These are phyloP conservation scores for Lichtheimia ramosa DNA, from an alignment of 371 early-diverging fungal species.

Conservation along the genomic window DNA sequence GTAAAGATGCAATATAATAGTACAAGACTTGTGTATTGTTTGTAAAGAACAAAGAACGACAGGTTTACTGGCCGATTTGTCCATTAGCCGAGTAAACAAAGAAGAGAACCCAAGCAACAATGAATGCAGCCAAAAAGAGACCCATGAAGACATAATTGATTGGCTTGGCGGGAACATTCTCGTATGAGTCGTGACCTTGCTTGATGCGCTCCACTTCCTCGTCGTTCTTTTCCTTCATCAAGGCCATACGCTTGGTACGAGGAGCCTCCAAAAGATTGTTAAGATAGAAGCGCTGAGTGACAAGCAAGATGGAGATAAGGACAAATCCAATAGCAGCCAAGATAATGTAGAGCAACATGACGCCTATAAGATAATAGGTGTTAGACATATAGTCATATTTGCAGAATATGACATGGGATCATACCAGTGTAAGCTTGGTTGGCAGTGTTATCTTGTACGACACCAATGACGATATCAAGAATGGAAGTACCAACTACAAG, in stretches of 20 bases:
- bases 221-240: constrained; percentile 46
- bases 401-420: not conserved
- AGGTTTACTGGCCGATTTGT: not conserved
- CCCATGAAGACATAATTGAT: constrained; percentile 22
- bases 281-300: constrained; percentile 28
- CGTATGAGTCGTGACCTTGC: constrained; percentile 38
- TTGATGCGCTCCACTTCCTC: constrained; percentile 30
- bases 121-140: constrained; percentile 2
- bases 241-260: constrained; percentile 27
- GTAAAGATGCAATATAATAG: too few relatives aligned
- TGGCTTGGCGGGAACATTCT: constrained; percentile 14
- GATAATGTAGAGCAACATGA: constrained; percentile 39
- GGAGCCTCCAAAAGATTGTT: constrained; percentile 34
- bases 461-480: constrained; percentile 51
- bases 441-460: constrained; percentile 49
- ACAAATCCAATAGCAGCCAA: constrained; percentile 39
- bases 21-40: too few relatives aligned
- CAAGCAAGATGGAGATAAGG: constrained; percentile 25
- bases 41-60: not conserved
- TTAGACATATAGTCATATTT: not conserved
- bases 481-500: constrained; percentile 42
- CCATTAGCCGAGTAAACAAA: constrained; percentile 40
- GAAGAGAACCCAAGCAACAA: constrained; percentile 48
- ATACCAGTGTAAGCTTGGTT: constrained; percentile 35
- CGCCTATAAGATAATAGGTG: constrained; percentile 18